Evolutionary conservation across 2,329 filamentous ascomycete species (phyloP).

Genomic region (Neopestalotiopsis rosae): DNA sequence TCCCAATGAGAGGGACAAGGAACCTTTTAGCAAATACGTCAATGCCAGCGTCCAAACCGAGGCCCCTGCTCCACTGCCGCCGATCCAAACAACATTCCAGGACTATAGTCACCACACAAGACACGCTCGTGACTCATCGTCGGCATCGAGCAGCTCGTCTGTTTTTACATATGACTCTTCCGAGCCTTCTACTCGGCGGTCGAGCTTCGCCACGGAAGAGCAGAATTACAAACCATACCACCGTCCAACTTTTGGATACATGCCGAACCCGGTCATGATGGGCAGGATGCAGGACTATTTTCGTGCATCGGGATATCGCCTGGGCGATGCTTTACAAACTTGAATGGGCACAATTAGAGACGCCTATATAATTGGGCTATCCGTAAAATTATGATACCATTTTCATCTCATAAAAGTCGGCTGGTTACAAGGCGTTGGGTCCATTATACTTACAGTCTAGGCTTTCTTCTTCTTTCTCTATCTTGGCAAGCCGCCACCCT

Average conservation of each 20-base stretch:
- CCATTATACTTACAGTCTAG: not conserved
- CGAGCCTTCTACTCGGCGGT: constrained; percentile 28
- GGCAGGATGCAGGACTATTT: constrained; percentile 40
- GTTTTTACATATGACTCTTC: constrained; percentile 21
- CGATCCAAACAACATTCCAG: constrained; percentile 6
- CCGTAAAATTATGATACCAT: not conserved
- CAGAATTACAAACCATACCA: not conserved
- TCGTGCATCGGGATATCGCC: constrained; percentile 30
- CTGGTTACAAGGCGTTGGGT: not conserved
- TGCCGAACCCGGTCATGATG: constrained; percentile 34
- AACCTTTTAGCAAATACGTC: constrained; percentile 26
- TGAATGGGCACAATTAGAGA: not conserved
- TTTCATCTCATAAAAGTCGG: not conserved
- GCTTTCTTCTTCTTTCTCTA: not conserved
- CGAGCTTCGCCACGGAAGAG: constrained; percentile 26
- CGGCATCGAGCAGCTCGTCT: constrained; percentile 22
- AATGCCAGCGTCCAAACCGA: constrained; percentile 36
- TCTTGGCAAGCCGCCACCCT: not conserved
- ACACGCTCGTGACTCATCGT: constrained; percentile 24
- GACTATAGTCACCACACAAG: constrained; percentile 13
- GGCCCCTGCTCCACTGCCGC: not conserved
- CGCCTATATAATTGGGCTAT: not conserved
- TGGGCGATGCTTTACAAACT: constrained; percentile 30
- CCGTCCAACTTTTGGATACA: not conserved
- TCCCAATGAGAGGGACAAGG: not conserved